phyloP scores from a whole-genome alignment of 768 basidiomycete genomes.

The Dictyophora rubrovolvata region DNA sequence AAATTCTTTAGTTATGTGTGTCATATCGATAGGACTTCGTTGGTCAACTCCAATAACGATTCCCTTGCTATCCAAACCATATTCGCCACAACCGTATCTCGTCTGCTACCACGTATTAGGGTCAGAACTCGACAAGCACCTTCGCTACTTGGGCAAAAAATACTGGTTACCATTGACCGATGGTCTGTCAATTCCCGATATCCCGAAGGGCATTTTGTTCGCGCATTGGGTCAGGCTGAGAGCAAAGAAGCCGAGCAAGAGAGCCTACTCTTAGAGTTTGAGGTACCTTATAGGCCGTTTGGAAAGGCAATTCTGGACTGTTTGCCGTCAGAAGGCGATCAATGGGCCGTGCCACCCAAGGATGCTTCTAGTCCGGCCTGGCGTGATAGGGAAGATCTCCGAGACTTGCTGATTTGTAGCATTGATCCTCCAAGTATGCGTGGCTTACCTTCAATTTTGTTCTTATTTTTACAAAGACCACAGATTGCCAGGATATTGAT shows the following conservation, averaged over 20 bases:
- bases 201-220: slow-evolving; percentile 95
- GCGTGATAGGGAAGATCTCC: slow-evolving; percentile 79
- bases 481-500: slow-evolving; percentile 96
- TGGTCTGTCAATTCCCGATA: slow-evolving; percentile 86
- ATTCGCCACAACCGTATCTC: slow-evolving; percentile 88
- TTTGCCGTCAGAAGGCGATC: slow-evolving; percentile 79
- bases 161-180: slow-evolving; percentile 87
- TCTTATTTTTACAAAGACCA: neutral
- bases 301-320: slow-evolving; percentile 92
- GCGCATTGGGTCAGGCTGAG: slow-evolving; percentile 81
- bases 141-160: slow-evolving; percentile 80
- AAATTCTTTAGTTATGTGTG: slow-evolving; percentile 67
- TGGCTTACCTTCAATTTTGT: neutral
- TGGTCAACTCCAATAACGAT: slow-evolving; percentile 66
- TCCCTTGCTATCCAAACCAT: slow-evolving; percentile 84
- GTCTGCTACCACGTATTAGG: slow-evolving; percentile 85
- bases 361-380: slow-evolving; percentile 42
- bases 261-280: slow-evolving; percentile 85
- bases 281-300: slow-evolving; percentile 92
- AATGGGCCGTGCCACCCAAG: slow-evolving; percentile 88
- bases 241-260: slow-evolving; percentile 97
- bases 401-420: slow-evolving; percentile 82
- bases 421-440: slow-evolving; percentile 86
- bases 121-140: slow-evolving; percentile 93
- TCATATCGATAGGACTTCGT: slow-evolving; percentile 84